These are phyloP conservation scores for Cladosporium sp. DNA, from an alignment of 2,329 filamentous ascomycete species.

Conservation along the genomic window DNA sequence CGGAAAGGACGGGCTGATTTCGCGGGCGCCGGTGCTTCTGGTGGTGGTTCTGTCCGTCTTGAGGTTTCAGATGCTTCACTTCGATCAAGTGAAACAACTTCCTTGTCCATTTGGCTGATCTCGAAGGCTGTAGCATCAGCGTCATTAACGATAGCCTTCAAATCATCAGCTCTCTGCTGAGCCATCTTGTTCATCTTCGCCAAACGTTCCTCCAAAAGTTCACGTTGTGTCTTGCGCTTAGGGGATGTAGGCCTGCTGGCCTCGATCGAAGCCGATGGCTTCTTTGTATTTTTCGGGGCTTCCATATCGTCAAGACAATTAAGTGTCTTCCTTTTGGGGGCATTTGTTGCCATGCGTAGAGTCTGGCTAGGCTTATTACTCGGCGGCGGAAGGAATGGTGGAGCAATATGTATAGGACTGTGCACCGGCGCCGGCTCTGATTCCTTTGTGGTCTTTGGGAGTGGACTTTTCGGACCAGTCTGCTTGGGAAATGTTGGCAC, in stretches of 20 bases:
- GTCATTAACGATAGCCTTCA: slow-evolving; percentile 11
- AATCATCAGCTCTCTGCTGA: slow-evolving; percentile 7
- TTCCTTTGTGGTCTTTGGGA: not conserved
- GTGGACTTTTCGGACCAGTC: not conserved
- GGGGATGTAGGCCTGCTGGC: not conserved
- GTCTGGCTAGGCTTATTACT: slow-evolving; percentile 24
- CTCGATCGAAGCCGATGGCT: not conserved
- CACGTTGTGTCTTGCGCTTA: slow-evolving; percentile 18
- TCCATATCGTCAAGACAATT: slow-evolving; percentile 37
- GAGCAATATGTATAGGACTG: slow-evolving; percentile 10
- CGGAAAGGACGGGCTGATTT: slow-evolving; percentile 14
- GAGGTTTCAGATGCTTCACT: not conserved
- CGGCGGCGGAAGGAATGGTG: slow-evolving; percentile 2
- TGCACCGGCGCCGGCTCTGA: slow-evolving; percentile 18
- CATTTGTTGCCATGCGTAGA: slow-evolving; percentile 36
- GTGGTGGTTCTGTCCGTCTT: not conserved
- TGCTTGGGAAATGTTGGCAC: not conserved
- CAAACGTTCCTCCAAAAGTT: slow-evolving; percentile 27
- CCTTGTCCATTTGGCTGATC: slow-evolving; percentile 10
- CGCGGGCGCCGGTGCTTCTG: not conserved
- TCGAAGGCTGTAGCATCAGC: not conserved
- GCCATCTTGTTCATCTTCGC: slow-evolving; percentile 27
- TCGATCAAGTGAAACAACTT: not conserved
- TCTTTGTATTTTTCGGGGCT: not conserved
- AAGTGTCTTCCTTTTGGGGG: slow-evolving; percentile 37